Conservation (phyloP, 106 monocot species). For the Platanthera guangdongensis region DNA sequence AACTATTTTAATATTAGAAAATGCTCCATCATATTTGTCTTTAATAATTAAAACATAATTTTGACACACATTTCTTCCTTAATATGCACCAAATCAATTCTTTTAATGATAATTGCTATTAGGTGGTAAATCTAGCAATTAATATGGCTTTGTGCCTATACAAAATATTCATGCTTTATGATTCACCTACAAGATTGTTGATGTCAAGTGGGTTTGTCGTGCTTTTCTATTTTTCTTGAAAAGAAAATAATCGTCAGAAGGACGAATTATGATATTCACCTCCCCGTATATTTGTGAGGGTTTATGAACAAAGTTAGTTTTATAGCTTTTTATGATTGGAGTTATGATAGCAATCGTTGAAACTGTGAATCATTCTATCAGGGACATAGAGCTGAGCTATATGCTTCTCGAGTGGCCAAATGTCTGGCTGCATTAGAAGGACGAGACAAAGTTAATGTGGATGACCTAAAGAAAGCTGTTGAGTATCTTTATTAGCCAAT, state of each 20-base stretch:
- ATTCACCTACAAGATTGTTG: background rate
- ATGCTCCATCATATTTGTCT: no score
- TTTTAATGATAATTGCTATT: background rate
- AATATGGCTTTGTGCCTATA: background rate
- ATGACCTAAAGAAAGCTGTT: constrained; percentile 99
- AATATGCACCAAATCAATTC: background rate
- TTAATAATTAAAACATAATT: no score
- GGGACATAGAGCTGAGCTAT: constrained; percentile 97
- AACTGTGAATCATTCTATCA: constrained; percentile 14
- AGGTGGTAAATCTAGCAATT: background rate
- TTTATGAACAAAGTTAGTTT: background rate
- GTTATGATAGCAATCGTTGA: background rate
- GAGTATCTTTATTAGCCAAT: constrained; percentile 23
- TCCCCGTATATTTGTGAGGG: background rate
- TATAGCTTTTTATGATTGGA: background rate
- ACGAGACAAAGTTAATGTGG: constrained; percentile 87
- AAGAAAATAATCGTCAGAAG: background rate
- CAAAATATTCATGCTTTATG: background rate
- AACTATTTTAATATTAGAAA: no score
- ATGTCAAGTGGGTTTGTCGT: background rate
- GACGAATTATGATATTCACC: background rate
- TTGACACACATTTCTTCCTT: no score
- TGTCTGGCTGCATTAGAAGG: constrained; percentile 94
- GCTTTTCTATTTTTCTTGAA: background rate
- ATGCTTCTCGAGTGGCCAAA: constrained; percentile 96